Conservation (phyloP, 73 alveolate genomes). For the Paramecium octaurelia region DNA sequence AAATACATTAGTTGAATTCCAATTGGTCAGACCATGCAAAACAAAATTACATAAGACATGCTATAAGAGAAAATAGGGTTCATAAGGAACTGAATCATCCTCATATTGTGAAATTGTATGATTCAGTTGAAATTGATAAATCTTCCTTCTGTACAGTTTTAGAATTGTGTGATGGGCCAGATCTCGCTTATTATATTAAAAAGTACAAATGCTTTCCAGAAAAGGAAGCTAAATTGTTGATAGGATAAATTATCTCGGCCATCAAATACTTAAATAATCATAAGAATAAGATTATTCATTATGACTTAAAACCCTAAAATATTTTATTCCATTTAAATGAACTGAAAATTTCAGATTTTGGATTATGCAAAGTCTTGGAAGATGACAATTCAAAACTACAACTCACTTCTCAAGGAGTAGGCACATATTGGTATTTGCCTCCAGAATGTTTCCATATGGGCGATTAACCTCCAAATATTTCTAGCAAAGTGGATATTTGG, state of each 20-base stretch:
- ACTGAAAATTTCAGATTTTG: constrained; percentile 87
- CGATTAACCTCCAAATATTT: constrained; percentile 66
- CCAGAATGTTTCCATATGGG: constrained; percentile 87
- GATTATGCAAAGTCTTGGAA: constrained; percentile 83
- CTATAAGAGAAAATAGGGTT: constrained; percentile 83
- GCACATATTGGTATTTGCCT: constrained; percentile 93
- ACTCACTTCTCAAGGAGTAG: constrained; percentile 89
- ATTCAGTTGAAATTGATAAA: constrained; percentile 85
- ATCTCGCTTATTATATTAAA: constrained; percentile 78
- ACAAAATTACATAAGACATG: constrained; percentile 77
- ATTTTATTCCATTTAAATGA: constrained; percentile 82
- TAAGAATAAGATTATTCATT: constrained; percentile 84
- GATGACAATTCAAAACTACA: constrained; percentile 77
- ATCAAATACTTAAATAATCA: constrained; percentile 81
- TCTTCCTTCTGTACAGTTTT: constrained; percentile 86
- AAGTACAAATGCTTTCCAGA: constrained; percentile 75
- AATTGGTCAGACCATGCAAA: constrained; percentile 66
- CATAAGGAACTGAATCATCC: constrained; percentile 80
- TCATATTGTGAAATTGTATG: constrained; percentile 82
- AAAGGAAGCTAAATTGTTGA: constrained; percentile 87
- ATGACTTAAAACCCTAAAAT: constrained; percentile 89
- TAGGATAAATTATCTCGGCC: constrained; percentile 79
- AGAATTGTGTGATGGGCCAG: constrained; percentile 88
- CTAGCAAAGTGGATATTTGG: constrained; percentile 71
- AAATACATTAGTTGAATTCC: constrained; percentile 64